phyloP scores from a whole-genome alignment of 495 filamentous ascomycete species.

The Geopyxis carbonaria region DNA sequence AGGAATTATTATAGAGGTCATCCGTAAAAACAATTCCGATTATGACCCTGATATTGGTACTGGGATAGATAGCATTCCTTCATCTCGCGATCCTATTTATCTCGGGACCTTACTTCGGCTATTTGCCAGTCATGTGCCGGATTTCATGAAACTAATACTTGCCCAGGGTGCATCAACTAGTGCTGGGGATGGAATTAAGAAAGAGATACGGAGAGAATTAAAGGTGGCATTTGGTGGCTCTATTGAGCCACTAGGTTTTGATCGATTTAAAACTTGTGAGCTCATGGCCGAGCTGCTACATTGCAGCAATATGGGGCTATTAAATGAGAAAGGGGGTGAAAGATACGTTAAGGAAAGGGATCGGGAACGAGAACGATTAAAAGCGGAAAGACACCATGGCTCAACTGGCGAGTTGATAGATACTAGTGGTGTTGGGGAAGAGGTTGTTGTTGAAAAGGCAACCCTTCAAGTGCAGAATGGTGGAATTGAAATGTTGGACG shows the following conservation, averaged over 20 bases:
- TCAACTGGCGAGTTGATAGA: slow-evolving; percentile 11
- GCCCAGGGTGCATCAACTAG: slow-evolving; percentile 39
- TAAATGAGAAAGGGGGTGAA: slow-evolving; percentile 88
- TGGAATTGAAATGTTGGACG: slow-evolving; percentile 35
- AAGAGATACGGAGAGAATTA: slow-evolving; percentile 45
- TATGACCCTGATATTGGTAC: slow-evolving; percentile 82
- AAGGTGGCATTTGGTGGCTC: slow-evolving; percentile 72
- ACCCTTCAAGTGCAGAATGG: slow-evolving; percentile 56
- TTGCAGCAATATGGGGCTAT: slow-evolving; percentile 95
- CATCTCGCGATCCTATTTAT: slow-evolving; percentile 86
- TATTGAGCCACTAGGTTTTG: slow-evolving; percentile 92
- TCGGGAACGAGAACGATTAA: slow-evolving; percentile 59
- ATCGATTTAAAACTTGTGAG: slow-evolving; percentile 97
- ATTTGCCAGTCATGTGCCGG: slow-evolving; percentile 80
- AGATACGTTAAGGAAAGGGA: slow-evolving; percentile 68
- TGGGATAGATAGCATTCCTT: slow-evolving; percentile 58
- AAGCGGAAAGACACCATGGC: slow-evolving; percentile 41
- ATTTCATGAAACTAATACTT: slow-evolving; percentile 82
- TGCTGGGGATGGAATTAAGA: slow-evolving; percentile 41
- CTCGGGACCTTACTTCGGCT: slow-evolving; percentile 80
- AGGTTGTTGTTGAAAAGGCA: slow-evolving; percentile 29
- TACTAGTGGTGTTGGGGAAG: slow-evolving; percentile 16
- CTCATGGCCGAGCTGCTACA: slow-evolving; percentile 95
- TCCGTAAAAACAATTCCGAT: slow-evolving; percentile 98
- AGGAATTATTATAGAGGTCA: slow-evolving; percentile 95